Evolutionary conservation across 2,329 filamentous ascomycete species (phyloP).

Genomic region (Trichoderma sp.): DNA sequence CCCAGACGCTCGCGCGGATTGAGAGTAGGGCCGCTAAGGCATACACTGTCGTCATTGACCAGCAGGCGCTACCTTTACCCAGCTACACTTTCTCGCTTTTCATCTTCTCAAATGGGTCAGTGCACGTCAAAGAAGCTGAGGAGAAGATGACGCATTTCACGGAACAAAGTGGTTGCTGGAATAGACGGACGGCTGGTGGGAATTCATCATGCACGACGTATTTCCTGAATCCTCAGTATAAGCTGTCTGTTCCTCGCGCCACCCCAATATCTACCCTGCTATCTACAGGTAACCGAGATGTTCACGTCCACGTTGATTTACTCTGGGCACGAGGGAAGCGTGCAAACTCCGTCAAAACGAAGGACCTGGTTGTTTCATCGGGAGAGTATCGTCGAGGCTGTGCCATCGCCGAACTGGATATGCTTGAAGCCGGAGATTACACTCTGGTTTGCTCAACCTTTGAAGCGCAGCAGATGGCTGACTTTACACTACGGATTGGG

Average conservation of each 20-base stretch:
- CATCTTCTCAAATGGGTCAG: constrained; percentile 65
- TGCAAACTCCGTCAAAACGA: constrained; percentile 64
- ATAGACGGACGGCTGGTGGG: constrained; percentile 74
- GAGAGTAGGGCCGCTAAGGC: constrained; percentile 37
- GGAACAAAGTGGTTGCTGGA: constrained; percentile 70
- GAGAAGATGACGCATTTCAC: constrained; percentile 57
- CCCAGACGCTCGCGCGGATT: constrained; percentile 81
- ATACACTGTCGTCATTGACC: constrained; percentile 67
- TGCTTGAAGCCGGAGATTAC: constrained; percentile 70
- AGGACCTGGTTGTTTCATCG: constrained; percentile 78
- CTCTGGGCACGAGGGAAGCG: constrained; percentile 74
- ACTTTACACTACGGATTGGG: constrained; percentile 73
- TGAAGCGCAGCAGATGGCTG: constrained; percentile 71
- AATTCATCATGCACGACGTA: constrained; percentile 75
- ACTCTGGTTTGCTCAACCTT: constrained; percentile 91
- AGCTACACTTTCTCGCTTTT: constrained; percentile 85
- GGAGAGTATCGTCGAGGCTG: constrained; percentile 85
- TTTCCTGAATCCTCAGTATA: constrained; percentile 84
- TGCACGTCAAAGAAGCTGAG: constrained; percentile 60
- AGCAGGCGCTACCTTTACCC: constrained; percentile 71
- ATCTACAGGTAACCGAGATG: constrained; percentile 61
- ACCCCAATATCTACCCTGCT: constrained; percentile 72
- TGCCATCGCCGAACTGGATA: constrained; percentile 61
- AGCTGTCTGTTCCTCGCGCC: constrained; percentile 53
- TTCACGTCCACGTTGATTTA: constrained; percentile 81